Conservation (phyloP, 768 basidiomycete species). For the Pilatotrama ljubarskyi region DNA sequence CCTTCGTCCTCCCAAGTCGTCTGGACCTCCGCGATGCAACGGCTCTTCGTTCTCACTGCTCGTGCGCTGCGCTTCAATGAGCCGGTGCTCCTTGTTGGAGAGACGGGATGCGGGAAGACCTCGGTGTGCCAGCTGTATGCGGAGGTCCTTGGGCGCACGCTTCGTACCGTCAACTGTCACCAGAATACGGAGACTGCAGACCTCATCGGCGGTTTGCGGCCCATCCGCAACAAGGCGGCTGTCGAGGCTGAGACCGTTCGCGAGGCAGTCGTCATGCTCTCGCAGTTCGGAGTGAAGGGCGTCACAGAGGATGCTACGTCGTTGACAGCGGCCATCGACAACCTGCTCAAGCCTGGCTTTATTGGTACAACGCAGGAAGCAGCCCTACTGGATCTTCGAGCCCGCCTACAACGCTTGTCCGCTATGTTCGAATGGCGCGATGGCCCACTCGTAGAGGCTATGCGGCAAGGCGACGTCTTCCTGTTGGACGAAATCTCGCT, state of each 20-base stretch:
- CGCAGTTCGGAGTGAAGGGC: conserved; percentile 36
- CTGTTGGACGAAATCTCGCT: conserved; percentile 96
- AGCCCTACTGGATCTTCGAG: conserved; percentile 44
- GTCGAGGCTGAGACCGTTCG: conserved; percentile 50
- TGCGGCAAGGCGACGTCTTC: conserved; percentile 82
- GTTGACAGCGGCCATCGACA: conserved; percentile 30
- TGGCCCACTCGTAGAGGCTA: conserved; percentile 92
- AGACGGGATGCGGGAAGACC: conserved; percentile 97
- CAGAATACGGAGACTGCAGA: conserved; percentile 99
- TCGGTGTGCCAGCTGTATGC: conserved; percentile 93
- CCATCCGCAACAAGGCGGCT: conserved; percentile 72
- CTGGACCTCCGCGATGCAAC: conserved; percentile 94
- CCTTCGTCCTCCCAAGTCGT: conserved; percentile 57
- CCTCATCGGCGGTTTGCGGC: conserved; percentile 89
- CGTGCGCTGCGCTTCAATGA: conserved; percentile 90
- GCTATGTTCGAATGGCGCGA: conserved; percentile 97
- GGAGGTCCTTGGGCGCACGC: conserved; percentile 53
- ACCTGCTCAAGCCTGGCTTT: conserved; percentile 27
- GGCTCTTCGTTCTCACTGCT: conserved; percentile 80
- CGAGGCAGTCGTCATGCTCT: conserved; percentile 44
- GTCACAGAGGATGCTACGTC: conserved; percentile 28
- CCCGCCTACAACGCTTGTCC: conserved; percentile 50
- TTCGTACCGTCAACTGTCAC: conserved; percentile 89
- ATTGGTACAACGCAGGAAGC: conserved; percentile 34
- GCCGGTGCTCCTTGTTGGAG: conserved; percentile 92